Percentiles rank a stretch among this genome's conserved stretches.
Evolutionary conservation across 140 eudicot species (phyloP).

Genomic region (Senecio squalidus): DNA sequence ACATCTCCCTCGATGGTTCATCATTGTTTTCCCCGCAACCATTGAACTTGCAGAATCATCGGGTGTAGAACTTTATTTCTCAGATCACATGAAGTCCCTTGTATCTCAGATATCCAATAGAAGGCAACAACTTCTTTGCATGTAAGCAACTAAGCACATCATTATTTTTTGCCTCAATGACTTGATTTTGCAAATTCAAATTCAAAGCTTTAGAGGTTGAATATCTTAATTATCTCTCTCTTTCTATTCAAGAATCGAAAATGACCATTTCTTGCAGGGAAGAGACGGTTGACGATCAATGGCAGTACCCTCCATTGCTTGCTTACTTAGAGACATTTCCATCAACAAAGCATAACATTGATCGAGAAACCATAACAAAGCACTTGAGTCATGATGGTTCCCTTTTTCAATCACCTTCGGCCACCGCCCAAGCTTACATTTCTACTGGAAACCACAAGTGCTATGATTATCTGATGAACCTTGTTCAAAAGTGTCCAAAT

Average conservation of each 20-base stretch:
- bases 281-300: constrained; percentile 23
- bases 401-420: constrained; percentile 52
- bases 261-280: constrained; percentile 26
- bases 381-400: constrained; percentile 43
- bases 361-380: constrained; percentile 14
- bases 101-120: constrained; percentile 10
- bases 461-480: constrained; percentile 35
- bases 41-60: constrained; percentile 32
- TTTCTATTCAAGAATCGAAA: neutral
- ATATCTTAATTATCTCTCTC: neutral
- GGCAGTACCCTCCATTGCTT: constrained; percentile 31
- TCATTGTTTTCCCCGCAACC: constrained; percentile 41
- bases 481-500: constrained; percentile 34
- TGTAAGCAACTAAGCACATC: constrained; percentile 8
- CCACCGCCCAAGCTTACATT: constrained; percentile 48
- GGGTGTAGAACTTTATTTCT: constrained; percentile 29
- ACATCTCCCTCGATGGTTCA: constrained; percentile 46
- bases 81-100: constrained; percentile 10
- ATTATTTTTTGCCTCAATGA: no score
- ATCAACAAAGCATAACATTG: constrained; percentile 8
- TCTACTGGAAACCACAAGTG: constrained; percentile 37
- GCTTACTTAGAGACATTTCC: constrained; percentile 42
- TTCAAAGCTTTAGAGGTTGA: no score
- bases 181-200: no score
- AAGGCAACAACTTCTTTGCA: constrained; percentile 28